These are phyloP conservation scores for Diaporthe citrichinensis DNA, from an alignment of 2,329 filamentous ascomycete species.

Conservation along the genomic window DNA sequence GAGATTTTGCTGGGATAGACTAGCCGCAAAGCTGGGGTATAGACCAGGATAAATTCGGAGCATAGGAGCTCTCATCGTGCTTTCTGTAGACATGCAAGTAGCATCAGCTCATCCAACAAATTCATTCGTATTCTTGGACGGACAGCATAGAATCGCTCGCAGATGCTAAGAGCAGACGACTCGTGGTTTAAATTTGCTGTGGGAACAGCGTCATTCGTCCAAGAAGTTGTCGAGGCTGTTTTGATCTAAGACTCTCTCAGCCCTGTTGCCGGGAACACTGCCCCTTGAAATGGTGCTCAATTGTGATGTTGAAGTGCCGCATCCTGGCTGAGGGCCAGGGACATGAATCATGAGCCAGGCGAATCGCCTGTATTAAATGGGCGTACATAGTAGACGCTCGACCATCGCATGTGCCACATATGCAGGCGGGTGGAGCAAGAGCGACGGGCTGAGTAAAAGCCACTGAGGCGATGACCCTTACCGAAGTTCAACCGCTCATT, in stretches of 20 bases:
- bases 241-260: neutral
- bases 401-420: neutral
- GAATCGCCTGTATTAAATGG: neutral
- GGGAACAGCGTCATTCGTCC: neutral
- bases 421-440: neutral
- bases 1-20: neutral
- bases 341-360: neutral
- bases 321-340: neutral
- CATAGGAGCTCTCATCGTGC: neutral
- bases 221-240: neutral
- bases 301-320: neutral
- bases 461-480: neutral
- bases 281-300: neutral
- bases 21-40: neutral
- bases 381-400: neutral
- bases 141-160: neutral
- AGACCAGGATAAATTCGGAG: neutral
- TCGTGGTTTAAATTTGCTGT: no score
- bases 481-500: neutral
- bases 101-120: neutral
- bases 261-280: neutral
- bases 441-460: neutral
- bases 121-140: neutral
- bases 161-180: neutral
- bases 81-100: neutral